Conservation (phyloP, 148 eudicot genomes). For the Pouteria glomerata region DNA sequence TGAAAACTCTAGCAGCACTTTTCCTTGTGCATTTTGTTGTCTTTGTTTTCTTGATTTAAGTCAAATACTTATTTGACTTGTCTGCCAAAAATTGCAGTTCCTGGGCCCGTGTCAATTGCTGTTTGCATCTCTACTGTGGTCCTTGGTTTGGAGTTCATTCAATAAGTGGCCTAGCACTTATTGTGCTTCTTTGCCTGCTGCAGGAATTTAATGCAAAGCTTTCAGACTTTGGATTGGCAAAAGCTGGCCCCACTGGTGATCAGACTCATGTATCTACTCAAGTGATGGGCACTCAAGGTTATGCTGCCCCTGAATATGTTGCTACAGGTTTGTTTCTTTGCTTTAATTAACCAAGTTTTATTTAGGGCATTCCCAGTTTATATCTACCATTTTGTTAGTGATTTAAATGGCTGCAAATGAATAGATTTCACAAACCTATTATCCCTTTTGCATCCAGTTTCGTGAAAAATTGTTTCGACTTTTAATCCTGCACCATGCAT, state of each 20-base stretch:
- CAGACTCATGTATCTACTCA: constrained; percentile 37
- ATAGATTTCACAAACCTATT: not conserved
- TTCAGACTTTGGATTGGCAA: constrained; percentile 59
- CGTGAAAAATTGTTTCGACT: not conserved
- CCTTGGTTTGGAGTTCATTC: not conserved
- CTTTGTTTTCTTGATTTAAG: not conserved
- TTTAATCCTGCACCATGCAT: not conserved
- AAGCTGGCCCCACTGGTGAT: constrained; percentile 39
- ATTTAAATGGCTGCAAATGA: not conserved
- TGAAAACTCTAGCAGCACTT: not conserved
- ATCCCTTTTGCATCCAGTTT: not conserved
- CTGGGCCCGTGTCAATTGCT: not conserved
- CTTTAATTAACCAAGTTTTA: not conserved
- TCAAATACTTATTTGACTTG: not conserved
- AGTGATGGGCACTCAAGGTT: constrained; percentile 51
- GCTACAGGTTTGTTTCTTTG: constrained; percentile 31
- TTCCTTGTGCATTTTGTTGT: not conserved
- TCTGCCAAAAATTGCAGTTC: not conserved
- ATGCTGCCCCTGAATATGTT: constrained; percentile 45
- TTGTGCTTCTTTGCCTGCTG: constrained; percentile 6
- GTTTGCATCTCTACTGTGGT: not conserved
- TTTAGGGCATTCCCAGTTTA: not conserved
- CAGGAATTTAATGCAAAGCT: constrained; percentile 54
- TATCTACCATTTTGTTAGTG: constrained; percentile 6
- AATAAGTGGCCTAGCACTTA: not conserved